Percentiles rank a stretch among this genome's conserved stretches.
Conservation (phyloP, 2,329 filamentous ascomycete species). For the Hypoxylon sp. region DNA sequence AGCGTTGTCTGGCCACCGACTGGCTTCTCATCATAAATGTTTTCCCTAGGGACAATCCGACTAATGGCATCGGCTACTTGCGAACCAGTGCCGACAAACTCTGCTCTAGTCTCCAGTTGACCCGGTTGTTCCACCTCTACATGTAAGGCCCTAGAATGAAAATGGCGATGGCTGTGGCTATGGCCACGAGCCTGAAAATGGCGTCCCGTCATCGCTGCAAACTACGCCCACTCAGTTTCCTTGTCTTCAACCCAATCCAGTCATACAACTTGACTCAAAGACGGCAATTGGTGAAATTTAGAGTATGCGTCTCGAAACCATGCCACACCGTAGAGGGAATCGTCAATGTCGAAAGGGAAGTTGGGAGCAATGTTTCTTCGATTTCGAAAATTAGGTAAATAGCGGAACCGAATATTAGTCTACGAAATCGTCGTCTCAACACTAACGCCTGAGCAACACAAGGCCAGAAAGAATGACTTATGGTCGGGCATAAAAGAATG, state of each 20-base stretch:
- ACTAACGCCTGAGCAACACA: constrained; percentile 41
- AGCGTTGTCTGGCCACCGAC: constrained; percentile 70
- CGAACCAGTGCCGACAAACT: constrained; percentile 16
- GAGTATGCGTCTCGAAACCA: constrained; percentile 3
- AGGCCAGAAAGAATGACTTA: constrained; percentile 51
- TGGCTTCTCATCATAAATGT: constrained; percentile 73
- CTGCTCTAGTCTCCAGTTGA: constrained; percentile 36
- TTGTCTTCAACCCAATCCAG: constrained; percentile 21
- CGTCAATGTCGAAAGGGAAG: constrained; percentile 21
- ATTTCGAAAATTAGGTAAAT: constrained; percentile 33
- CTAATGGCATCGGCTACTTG: constrained; percentile 32
- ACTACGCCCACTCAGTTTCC: constrained; percentile 25
- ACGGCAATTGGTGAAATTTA: constrained; percentile 1
- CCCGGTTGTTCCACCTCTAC: constrained; percentile 33
- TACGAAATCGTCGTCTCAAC: constrained; percentile 42
- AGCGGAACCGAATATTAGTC: constrained; percentile 33
- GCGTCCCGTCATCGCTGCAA: constrained; percentile 45
- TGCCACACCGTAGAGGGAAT: constrained; percentile 10
- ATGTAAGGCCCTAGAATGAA: constrained; percentile 44
- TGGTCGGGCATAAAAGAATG: constrained; percentile 57
- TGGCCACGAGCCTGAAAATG: constrained; percentile 47
- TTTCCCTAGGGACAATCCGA: constrained; percentile 45
- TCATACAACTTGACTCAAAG: neutral
- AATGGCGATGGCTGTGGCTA: constrained; percentile 47
- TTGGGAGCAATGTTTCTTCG: constrained; percentile 18